Conservation (phyloP, 1,284 basidiomycete genomes). For the Grifola frondosa region DNA sequence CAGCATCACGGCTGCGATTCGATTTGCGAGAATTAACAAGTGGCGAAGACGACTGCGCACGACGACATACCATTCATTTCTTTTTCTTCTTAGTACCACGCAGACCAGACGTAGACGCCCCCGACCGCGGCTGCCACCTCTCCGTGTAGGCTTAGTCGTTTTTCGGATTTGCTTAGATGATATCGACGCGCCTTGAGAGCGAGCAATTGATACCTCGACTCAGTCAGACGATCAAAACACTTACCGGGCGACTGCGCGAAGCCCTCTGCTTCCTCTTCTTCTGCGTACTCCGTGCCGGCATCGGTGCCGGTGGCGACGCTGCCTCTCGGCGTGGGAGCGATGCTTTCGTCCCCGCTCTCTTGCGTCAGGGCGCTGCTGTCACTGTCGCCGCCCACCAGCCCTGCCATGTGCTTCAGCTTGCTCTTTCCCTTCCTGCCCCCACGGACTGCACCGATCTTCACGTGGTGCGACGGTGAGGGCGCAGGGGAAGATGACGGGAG, state of each 20-base stretch:
- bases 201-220: not conserved
- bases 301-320: constrained; percentile 70
- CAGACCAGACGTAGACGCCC: constrained; percentile 21
- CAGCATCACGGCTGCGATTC: too few species aligned
- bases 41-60: too few species aligned
- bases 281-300: constrained; percentile 61
- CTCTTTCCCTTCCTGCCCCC: constrained; percentile 29
- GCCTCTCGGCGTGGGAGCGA: constrained; percentile 50
- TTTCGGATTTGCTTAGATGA: constrained; percentile 19
- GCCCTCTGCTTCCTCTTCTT: constrained; percentile 62
- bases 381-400: constrained; percentile 72
- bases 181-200: constrained; percentile 18
- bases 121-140: constrained; percentile 17
- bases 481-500: constrained; percentile 44
- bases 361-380: constrained; percentile 78
- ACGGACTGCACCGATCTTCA: constrained; percentile 39
- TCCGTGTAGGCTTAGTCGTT: constrained; percentile 14
- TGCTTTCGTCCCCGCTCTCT: constrained; percentile 72
- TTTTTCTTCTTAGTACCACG: constrained; percentile 26
- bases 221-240: constrained; percentile 16
- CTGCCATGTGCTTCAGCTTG: constrained; percentile 51
- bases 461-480: constrained; percentile 40
- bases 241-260: constrained; percentile 49
- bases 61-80: too few species aligned
- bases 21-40: too few species aligned